These are phyloP conservation scores for Parietichytrium sp. DNA, from an alignment of 108 stramenopile species.

Conservation along the genomic window DNA sequence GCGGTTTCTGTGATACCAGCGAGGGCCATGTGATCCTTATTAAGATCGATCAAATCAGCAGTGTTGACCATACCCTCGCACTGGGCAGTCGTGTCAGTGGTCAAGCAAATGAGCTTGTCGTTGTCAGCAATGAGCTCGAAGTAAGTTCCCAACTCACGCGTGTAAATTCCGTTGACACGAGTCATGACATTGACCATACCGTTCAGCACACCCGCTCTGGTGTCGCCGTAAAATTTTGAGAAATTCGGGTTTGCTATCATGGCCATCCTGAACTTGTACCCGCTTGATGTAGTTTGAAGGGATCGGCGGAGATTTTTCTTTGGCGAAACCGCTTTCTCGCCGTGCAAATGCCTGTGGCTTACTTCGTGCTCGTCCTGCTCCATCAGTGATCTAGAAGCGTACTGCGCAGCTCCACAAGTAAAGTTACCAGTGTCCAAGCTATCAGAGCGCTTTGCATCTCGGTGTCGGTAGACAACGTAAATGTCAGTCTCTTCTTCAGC, in stretches of 20 bases:
- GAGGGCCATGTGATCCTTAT: neutral
- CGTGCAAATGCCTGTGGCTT: neutral
- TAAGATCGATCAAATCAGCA: neutral
- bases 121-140: neutral
- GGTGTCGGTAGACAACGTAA: neutral
- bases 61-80: neutral
- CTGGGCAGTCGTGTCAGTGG: too few species aligned
- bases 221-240: neutral
- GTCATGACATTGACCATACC: neutral
- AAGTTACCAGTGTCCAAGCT: neutral
- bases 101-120: slow-evolving; percentile 20
- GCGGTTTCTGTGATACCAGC: neutral
- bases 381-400: neutral
- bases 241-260: slow-evolving; percentile 2
- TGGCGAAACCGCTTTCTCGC: neutral
- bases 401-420: neutral
- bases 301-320: neutral
- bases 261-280: slow-evolving; percentile 18
- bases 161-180: slow-evolving; percentile 28
- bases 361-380: neutral
- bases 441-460: neutral
- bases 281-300: neutral
- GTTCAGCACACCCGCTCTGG: neutral
- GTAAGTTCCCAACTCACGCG: slow-evolving; percentile 27
- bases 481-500: neutral